These are phyloP conservation scores for Litchi chinensis DNA, from an alignment of 345 rosid genomes.

Conservation along the genomic window DNA sequence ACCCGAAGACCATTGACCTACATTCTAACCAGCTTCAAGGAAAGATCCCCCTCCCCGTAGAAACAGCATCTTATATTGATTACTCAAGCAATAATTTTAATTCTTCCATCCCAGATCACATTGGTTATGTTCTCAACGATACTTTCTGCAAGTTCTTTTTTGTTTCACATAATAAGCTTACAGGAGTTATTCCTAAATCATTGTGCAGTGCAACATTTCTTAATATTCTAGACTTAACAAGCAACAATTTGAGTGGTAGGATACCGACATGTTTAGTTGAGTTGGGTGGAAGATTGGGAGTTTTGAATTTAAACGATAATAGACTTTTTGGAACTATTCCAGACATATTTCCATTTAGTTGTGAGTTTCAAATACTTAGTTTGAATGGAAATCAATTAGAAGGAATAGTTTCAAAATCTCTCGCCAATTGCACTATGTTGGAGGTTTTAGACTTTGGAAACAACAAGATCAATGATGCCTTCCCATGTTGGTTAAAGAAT, in stretches of 20 bases:
- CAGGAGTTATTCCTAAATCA: constrained; percentile 40
- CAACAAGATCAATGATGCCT: constrained; percentile 29
- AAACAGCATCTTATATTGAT: constrained; percentile 20
- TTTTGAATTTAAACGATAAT: constrained; percentile 30
- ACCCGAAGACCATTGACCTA: constrained; percentile 26
- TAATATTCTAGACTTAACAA: constrained; percentile 35
- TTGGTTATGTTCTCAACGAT: constrained; percentile 10
- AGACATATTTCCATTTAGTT: background rate
- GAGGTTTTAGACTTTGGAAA: too few relatives aligned
- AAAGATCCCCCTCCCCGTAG: constrained; percentile 20
- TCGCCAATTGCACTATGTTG: constrained; percentile 18
- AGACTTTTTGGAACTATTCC: constrained; percentile 28
- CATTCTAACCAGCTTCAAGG: constrained; percentile 37
- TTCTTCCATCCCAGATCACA: constrained; percentile 28
- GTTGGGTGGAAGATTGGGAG: background rate
- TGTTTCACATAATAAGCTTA: constrained; percentile 31
- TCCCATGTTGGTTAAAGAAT: constrained; percentile 41
- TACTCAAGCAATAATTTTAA: constrained; percentile 36
- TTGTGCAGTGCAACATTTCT: constrained; percentile 20
- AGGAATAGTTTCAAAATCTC: background rate
- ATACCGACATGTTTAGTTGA: constrained; percentile 24
- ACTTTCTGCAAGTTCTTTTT: constrained; percentile 22
- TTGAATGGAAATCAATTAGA: too few relatives aligned
- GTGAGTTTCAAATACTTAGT: too few relatives aligned
- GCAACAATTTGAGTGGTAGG: constrained; percentile 25